Evolutionary conservation across 2,329 filamentous ascomycete species (phyloP), one percentile per base, ranked within the genome.

Genomic region (Phyllosticta citrichinensis): DNA sequence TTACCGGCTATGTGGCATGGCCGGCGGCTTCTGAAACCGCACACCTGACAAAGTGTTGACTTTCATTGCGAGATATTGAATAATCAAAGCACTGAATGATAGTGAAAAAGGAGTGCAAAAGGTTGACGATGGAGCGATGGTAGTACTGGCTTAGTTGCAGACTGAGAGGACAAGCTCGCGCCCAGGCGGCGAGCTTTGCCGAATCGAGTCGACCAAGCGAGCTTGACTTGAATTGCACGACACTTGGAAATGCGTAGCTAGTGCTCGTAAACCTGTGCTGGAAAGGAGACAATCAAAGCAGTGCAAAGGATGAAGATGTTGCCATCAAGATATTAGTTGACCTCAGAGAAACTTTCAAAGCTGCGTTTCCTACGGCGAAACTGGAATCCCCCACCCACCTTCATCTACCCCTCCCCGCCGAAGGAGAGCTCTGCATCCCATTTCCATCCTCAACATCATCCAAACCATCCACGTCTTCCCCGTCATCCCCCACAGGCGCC

Each of bases 351-450:
- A 22, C 22, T 22, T 22, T 22, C 22, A 22, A 22, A 2, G 22
- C 22, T 22, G 22, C 22, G 2, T 22, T 22, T 2, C 22, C 22
- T 22, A 3, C 22, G 2, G 22, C 22, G 22, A 22, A 3, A 22
- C 22, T 22, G 22, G 22, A 22, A 22, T 22, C 6, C 5, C 17
- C 50, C 50, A 52, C 17, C 50, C 50, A 52, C 8, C 52, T 8
- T 8, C 25, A 56, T 40, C 54, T 40, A 20, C 27, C 58, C 54
- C 40, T 61, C 17, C 68, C 63, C 24, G 66, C 67, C 65, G 67
- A 68, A 19, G 72, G 72, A 63, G 68, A 72, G 53, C 71, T 67
- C 55, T 67, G 68, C 70, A 66, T 68, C n/a, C 60, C 63, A 33
- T 65, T 61, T 54, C 65, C 59, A 68, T 68, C 9, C 64, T 47